A percentile compares a stretch with the other conserved stretches of the same genome.
These are phyloP conservation scores for Cylindricascospora bacillispora DNA, from an alignment of 1,139 yeast species.

Conservation along the genomic window DNA sequence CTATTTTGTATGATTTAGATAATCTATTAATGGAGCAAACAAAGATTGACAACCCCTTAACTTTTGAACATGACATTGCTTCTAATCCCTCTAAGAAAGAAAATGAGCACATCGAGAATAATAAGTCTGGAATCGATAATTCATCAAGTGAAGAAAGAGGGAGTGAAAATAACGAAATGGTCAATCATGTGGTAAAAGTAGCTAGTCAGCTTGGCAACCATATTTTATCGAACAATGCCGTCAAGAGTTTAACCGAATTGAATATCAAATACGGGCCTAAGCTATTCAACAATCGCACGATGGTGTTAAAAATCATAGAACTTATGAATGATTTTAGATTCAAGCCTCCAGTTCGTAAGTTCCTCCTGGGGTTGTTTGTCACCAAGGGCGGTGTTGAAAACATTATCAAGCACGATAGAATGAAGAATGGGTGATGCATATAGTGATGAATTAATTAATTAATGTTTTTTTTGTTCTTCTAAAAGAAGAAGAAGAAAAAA, in stretches of 20 bases:
- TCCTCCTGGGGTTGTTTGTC: slow-evolving; percentile 56
- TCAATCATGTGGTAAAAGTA: slow-evolving; percentile 39
- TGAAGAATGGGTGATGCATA: slow-evolving; percentile 4
- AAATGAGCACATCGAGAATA: background rate
- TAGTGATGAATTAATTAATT: background rate
- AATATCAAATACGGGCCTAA: slow-evolving; percentile 38
- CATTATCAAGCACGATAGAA: slow-evolving; percentile 34
- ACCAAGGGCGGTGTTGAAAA: slow-evolving; percentile 45
- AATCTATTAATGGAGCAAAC: background rate
- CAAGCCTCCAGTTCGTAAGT: slow-evolving; percentile 50
- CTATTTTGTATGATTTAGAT: background rate
- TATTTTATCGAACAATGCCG: slow-evolving; percentile 51
- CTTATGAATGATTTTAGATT: slow-evolving; percentile 57
- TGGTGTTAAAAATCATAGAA: slow-evolving; percentile 49
- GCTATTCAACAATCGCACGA: slow-evolving; percentile 42
- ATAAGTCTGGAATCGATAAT: background rate
- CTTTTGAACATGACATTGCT: background rate
- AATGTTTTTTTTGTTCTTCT: slow-evolving; percentile 2
- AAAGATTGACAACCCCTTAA: background rate
- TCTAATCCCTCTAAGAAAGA: background rate
- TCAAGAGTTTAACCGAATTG: slow-evolving; percentile 45
- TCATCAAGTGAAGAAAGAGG: slow-evolving; percentile 4
- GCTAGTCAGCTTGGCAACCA: slow-evolving; percentile 54
- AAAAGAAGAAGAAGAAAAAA: background rate
- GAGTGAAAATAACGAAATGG: slow-evolving; percentile 27